These are phyloP conservation scores for Naumovozyma castellii DNA, from an alignment of 805 yeast species.

Conservation along the genomic window DNA sequence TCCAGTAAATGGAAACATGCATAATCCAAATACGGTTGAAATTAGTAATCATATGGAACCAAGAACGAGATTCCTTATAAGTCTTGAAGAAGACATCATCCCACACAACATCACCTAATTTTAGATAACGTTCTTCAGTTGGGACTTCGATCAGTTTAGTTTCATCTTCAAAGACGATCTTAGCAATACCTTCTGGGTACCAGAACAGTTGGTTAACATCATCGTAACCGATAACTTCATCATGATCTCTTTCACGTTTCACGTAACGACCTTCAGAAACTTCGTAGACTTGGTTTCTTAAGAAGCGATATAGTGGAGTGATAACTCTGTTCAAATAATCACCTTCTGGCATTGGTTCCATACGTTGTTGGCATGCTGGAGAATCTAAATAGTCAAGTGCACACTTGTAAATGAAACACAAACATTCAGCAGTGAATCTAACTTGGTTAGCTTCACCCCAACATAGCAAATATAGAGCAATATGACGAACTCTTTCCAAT, in stretches of 20 bases:
- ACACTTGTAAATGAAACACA: constrained; percentile 91
- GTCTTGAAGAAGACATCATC: constrained; percentile 87
- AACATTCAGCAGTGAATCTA: constrained; percentile 81
- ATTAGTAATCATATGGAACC: constrained; percentile 92
- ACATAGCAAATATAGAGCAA: constrained; percentile 61
- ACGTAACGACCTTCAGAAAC: constrained; percentile 72
- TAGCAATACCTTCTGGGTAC: constrained; percentile 98
- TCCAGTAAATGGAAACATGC: constrained; percentile 86
- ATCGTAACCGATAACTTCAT: constrained; percentile 81
- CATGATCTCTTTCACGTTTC: constrained; percentile 79
- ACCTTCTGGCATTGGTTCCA: constrained; percentile 75
- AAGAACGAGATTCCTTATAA: constrained; percentile 88
- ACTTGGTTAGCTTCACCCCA: constrained; percentile 95
- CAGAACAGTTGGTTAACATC: constrained; percentile 98
- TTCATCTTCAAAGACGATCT: constrained; percentile 76
- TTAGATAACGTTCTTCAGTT: constrained; percentile 76
- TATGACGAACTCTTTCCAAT: constrained; percentile 70
- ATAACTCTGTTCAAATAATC: constrained; percentile 86
- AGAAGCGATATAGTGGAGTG: constrained; percentile 77
- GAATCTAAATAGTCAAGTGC: constrained; percentile 84
- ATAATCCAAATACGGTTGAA: constrained; percentile 98
- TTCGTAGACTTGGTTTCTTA: constrained; percentile 76
- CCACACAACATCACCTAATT: constrained; percentile 92
- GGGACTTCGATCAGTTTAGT: constrained; percentile 86
- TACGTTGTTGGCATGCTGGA: constrained; percentile 83